Percentiles rank a stretch among this genome's conserved stretches.
These are phyloP conservation scores for Rhodotorula taiwanensis DNA, from an alignment of 768 basidiomycete genomes.

Conservation along the genomic window DNA sequence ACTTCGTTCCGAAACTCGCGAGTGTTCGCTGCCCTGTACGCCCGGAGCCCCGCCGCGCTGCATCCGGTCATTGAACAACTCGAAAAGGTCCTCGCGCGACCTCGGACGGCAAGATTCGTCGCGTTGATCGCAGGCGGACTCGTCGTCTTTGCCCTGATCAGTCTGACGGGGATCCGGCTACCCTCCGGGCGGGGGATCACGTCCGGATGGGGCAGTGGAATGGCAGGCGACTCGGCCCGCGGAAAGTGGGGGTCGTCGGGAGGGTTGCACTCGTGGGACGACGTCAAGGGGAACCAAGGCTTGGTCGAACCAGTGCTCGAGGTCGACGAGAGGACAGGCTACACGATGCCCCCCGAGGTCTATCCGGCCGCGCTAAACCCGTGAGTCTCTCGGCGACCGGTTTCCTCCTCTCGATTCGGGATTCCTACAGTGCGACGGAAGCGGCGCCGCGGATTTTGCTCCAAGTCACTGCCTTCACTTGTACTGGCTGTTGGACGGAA, in stretches of 20 bases:
- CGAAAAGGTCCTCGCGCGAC: not conserved
- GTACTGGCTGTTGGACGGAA: not conserved
- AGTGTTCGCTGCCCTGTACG: too few relatives aligned
- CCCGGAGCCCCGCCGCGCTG: not conserved
- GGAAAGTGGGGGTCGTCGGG: constrained; percentile 4
- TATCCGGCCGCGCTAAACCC: constrained; percentile 37
- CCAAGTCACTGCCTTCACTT: not conserved
- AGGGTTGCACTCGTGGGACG: too few relatives aligned
- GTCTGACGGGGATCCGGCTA: not conserved
- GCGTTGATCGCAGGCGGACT: not conserved
- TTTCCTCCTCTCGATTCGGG: too few relatives aligned
- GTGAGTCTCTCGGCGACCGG: constrained; percentile 14
- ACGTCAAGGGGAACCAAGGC: constrained; percentile 18
- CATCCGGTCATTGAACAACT: constrained; percentile 1
- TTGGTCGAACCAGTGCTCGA: constrained; percentile 25
- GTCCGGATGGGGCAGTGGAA: not conserved
- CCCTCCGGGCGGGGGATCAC: not conserved
- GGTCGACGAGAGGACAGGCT: constrained; percentile 16
- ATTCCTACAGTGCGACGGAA: too few relatives aligned
- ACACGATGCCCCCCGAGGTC: constrained; percentile 34
- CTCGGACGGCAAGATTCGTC: not conserved
- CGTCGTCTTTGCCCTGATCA: constrained; percentile 7
- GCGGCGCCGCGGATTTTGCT: not conserved
- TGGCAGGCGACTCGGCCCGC: not conserved
- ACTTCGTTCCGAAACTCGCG: too few relatives aligned